Evolutionary conservation across 768 basidiomycete species (phyloP), one percentile per base, ranked within the genome.

Genomic region (Tricholomella constricta): DNA sequence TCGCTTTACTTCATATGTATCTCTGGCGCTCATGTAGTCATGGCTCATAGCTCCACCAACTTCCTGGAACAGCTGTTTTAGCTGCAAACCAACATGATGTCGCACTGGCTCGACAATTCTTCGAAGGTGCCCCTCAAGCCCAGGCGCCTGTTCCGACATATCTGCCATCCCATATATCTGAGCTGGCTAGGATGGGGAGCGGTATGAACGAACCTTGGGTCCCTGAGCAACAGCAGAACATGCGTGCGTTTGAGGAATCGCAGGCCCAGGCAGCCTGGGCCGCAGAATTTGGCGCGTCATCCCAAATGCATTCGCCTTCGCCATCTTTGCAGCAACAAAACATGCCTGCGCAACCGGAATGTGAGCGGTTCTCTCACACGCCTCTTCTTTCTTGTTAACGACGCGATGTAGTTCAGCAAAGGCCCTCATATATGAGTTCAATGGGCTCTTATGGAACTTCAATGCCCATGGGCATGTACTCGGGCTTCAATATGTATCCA

Each of bases 71-170:
- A n/a, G 71, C 80, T 0, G 65, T 75, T 15, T 58, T 68, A 20
- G 72, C 73, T 45, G 75, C 81, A 29, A 81, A 74, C 54, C 82
- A 85, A 59, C 86, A 83, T 45, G 91, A 94, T 68, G 67, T 84
- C 42, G 80, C 82, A 12, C 79, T 90, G 57, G 91, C 90, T 23
- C 83, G 86, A 40, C 89, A 89, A 58, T 94, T 94, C 67, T 94
- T 94, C 63, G 80, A 85, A 54, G 67, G 68, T 32, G 69, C 70
- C 45, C 65, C 72, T 2, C 71, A 76, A 19, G 66, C 63, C 20
- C 61, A 69, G 17, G 63, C 68, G 1, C 60, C 59, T 52, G 31
- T 60, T 8, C 57, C 62, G 12, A 47, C 58, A 9, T 62, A 63
- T 17, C 62, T 52, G 47, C 57, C 62, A 5, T 50, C 63, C 9